Percentiles rank a stretch among this genome's conserved stretches.
Conservation (phyloP, 169 alveolate genomes). For the Plasmodium sp. region DNA sequence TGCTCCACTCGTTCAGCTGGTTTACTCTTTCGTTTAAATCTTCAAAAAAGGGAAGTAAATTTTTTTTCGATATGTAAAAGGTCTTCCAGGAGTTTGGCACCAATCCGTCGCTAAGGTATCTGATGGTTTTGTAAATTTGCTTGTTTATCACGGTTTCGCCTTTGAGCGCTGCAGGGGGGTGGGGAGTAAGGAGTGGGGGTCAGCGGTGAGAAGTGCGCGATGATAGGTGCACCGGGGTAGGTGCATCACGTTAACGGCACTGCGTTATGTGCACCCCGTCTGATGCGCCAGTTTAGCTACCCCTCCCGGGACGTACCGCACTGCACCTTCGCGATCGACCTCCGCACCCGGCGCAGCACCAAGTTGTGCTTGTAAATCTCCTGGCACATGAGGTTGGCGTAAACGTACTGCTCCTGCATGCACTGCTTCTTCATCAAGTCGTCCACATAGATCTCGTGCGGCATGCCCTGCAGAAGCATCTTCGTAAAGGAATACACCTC, state of each 20-base stretch:
- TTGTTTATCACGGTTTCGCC: constrained; percentile 66
- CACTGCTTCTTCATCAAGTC: constrained; percentile 24
- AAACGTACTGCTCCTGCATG: constrained; percentile 46
- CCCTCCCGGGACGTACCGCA: constrained; percentile 15
- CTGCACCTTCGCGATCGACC: constrained; percentile 64
- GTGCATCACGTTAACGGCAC: background rate
- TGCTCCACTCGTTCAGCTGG: constrained; percentile 73
- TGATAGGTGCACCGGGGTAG: background rate
- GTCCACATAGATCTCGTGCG: constrained; percentile 69
- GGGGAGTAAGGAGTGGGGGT: background rate
- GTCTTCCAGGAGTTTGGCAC: constrained; percentile 72
- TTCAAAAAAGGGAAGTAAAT: constrained; percentile 36
- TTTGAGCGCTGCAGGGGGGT: constrained; percentile 38
- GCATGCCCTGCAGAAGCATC: constrained; percentile 32
- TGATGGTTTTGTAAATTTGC: constrained; percentile 51
- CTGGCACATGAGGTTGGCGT: constrained; percentile 41
- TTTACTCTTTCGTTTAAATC: constrained; percentile 69
- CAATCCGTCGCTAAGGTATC: constrained; percentile 28
- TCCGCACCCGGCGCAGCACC: constrained; percentile 14
- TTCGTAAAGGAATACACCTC: constrained; percentile 50
- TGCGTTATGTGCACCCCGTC: background rate
- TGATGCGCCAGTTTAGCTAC: background rate
- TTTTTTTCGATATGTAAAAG: constrained; percentile 49
- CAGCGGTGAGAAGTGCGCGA: background rate
- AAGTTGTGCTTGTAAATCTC: constrained; percentile 64